Evolutionary conservation across 257 asterid genomes (phyloP).

Genomic region (Jacaranda copaia): DNA sequence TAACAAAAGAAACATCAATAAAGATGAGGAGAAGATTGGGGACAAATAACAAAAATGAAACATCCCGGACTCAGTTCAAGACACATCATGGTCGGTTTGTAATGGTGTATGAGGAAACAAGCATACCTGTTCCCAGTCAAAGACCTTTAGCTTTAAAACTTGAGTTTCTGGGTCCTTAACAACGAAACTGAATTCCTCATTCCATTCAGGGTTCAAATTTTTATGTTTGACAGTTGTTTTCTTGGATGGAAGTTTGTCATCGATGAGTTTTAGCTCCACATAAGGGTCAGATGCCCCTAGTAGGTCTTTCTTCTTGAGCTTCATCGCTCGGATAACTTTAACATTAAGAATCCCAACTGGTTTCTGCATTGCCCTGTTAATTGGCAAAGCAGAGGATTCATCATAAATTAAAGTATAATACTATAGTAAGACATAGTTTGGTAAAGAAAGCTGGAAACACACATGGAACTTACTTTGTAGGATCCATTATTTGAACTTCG

Average conservation of each 20-base stretch:
- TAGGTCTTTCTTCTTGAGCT: slow-evolving; percentile 84
- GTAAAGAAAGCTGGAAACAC: neutral
- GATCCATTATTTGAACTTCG: slow-evolving; percentile 86
- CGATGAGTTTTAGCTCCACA: slow-evolving; percentile 70
- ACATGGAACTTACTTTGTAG: slow-evolving; percentile 62
- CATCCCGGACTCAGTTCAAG: too few relatives aligned
- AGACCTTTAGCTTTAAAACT: slow-evolving; percentile 55
- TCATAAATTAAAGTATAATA: neutral
- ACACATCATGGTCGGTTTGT: too few relatives aligned
- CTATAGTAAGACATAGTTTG: neutral
- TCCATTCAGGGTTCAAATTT: slow-evolving; percentile 95
- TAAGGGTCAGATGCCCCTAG: slow-evolving; percentile 92
- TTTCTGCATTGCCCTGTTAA: slow-evolving; percentile 80
- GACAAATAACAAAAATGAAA: too few relatives aligned
- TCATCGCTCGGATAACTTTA: slow-evolving; percentile 70
- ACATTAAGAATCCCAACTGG: slow-evolving; percentile 79
- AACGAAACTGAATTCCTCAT: slow-evolving; percentile 74
- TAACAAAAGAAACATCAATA: neutral
- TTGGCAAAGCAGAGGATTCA: neutral
- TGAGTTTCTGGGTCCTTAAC: slow-evolving; percentile 83
- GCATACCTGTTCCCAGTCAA: slow-evolving; percentile 83
- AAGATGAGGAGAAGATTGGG: neutral
- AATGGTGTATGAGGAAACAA: neutral
- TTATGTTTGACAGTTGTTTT: slow-evolving; percentile 76
- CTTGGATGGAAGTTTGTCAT: slow-evolving; percentile 69